These are phyloP conservation scores for Aspergillus thermomutatus DNA, from an alignment of 2,329 filamentous ascomycete species.

Conservation along the genomic window DNA sequence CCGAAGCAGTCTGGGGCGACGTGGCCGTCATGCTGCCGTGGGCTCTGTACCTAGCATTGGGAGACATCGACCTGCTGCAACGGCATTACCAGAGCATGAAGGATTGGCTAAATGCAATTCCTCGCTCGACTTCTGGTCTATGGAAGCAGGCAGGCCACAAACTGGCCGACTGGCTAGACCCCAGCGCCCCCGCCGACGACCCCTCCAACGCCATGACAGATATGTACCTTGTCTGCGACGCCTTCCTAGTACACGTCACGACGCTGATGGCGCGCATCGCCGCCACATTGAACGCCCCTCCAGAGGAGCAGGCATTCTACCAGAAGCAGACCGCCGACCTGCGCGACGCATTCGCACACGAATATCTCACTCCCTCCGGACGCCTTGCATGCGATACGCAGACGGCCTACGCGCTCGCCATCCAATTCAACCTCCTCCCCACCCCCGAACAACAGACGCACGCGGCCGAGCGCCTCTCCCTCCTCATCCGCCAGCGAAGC, in stretches of 20 bases:
- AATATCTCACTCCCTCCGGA: slow-evolving; percentile 23
- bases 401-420: slow-evolving; percentile 26
- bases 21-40: slow-evolving; percentile 32
- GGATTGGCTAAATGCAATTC: slow-evolving; percentile 9
- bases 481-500: slow-evolving; percentile 1
- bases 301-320: slow-evolving; percentile 12
- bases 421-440: slow-evolving; percentile 24
- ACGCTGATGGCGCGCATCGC: slow-evolving; percentile 26
- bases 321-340: slow-evolving; percentile 9
- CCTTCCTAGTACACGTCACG: slow-evolving; percentile 33
- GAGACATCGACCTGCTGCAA: slow-evolving; percentile 28
- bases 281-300: slow-evolving; percentile 4
- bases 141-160: slow-evolving; percentile 20
- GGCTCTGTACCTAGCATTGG: slow-evolving; percentile 27
- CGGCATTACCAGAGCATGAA: slow-evolving; percentile 9
- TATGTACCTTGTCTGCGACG: slow-evolving; percentile 29
- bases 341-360: slow-evolving; percentile 22
- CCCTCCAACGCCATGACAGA: slow-evolving; percentile 28
- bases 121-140: slow-evolving; percentile 6
- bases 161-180: slow-evolving; percentile 40
- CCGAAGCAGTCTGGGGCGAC: slow-evolving; percentile 36
- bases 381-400: slow-evolving; percentile 27
- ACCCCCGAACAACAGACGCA: background rate
- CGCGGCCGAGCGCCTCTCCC: background rate
- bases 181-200: slow-evolving; percentile 28